These are phyloP conservation scores for Trametes sanguinea DNA, from an alignment of 768 basidiomycete species.

Conservation along the genomic window DNA sequence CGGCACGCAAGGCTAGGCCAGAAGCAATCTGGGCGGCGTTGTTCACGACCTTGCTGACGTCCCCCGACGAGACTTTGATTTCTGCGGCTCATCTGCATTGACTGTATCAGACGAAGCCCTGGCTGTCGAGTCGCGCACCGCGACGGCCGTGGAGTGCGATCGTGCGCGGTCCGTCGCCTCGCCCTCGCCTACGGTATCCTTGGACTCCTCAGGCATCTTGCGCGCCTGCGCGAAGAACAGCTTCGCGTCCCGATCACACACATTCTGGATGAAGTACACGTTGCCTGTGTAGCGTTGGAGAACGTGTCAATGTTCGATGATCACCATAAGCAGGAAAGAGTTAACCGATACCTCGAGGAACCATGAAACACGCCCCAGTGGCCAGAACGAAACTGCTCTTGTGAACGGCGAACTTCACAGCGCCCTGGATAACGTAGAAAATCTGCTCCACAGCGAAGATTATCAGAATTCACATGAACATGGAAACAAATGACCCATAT, in stretches of 20 bases:
- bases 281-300: slow-evolving; percentile 59
- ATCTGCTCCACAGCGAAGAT: slow-evolving; percentile 43
- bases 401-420: slow-evolving; percentile 84
- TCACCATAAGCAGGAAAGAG: neutral
- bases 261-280: slow-evolving; percentile 87
- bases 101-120: slow-evolving; percentile 22
- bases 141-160: slow-evolving; percentile 14
- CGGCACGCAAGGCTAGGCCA: neutral
- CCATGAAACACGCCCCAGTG: slow-evolving; percentile 84
- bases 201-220: slow-evolving; percentile 37
- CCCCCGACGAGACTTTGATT: slow-evolving; percentile 16
- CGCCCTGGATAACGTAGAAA: slow-evolving; percentile 85
- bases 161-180: slow-evolving; percentile 10
- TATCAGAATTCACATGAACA: neutral
- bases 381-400: slow-evolving; percentile 75
- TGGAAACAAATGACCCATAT: neutral
- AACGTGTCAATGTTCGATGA: neutral
- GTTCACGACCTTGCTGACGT: slow-evolving; percentile 6
- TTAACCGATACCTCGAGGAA: slow-evolving; percentile 70
- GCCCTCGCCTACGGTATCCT: slow-evolving; percentile 3
- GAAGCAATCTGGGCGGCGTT: no score
- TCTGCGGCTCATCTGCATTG: slow-evolving; percentile 16
- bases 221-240: slow-evolving; percentile 93
- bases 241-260: slow-evolving; percentile 73
- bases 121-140: slow-evolving; percentile 9